Conservation (phyloP, 768 basidiomycete species). For the Mycena olivaceomarginata region DNA sequence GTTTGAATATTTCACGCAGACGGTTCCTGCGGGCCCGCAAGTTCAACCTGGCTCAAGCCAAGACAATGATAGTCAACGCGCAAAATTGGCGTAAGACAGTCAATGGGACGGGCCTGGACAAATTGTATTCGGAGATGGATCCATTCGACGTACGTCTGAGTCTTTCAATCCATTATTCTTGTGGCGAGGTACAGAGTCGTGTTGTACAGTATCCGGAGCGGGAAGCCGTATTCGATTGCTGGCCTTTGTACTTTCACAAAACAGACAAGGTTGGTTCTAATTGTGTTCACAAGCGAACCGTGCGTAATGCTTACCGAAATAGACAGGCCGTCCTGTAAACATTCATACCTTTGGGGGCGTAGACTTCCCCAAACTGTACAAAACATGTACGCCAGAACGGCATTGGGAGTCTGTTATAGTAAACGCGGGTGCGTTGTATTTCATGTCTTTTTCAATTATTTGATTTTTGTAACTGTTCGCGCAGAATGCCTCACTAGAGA, state of each 20-base stretch:
- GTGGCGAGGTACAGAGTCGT: not conserved
- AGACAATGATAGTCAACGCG: slow-evolving; percentile 80
- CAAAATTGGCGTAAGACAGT: slow-evolving; percentile 82
- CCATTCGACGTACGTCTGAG: slow-evolving; percentile 78
- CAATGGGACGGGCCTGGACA: slow-evolving; percentile 79
- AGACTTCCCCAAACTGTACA: slow-evolving; percentile 74
- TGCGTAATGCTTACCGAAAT: not conserved
- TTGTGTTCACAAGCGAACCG: not conserved
- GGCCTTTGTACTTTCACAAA: slow-evolving; percentile 91
- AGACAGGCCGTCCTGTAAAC: slow-evolving; percentile 86
- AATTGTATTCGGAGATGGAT: slow-evolving; percentile 76
- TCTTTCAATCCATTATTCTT: not conserved
- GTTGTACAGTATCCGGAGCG: slow-evolving; percentile 78
- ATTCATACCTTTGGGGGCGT: slow-evolving; percentile 78
- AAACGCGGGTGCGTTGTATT: slow-evolving; percentile 62
- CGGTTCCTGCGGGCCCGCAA: slow-evolving; percentile 87
- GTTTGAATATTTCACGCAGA: slow-evolving; percentile 55
- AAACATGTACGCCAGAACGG: slow-evolving; percentile 73
- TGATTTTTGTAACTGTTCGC: no score
- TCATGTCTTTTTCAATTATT: no score
- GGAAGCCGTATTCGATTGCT: slow-evolving; percentile 80
- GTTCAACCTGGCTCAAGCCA: slow-evolving; percentile 75
- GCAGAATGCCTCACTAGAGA: slow-evolving; percentile 70
- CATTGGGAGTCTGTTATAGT: slow-evolving; percentile 81
- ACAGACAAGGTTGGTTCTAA: slow-evolving; percentile 77